Evolutionary conservation across 1,284 basidiomycete species (phyloP), one percentile per base, ranked within the genome.

Genomic region (Pterulicium gracile): DNA sequence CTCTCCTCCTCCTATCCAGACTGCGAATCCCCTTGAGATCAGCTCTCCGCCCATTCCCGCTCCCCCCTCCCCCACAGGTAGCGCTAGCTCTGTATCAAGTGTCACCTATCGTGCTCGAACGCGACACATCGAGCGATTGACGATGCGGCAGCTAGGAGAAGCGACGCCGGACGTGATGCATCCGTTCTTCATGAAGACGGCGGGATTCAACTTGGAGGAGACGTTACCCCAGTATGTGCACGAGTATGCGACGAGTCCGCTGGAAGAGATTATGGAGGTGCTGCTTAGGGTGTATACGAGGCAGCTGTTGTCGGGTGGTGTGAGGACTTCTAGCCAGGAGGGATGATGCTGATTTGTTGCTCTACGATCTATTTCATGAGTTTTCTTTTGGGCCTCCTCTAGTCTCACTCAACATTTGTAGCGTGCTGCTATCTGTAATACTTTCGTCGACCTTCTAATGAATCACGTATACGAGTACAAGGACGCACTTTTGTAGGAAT

Each of bases 111-210:
- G 63, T 46, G 70, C 72, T 3, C 67, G 68, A 10, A 62, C 64
- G 19, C 70, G 85, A 35, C 69, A 71, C 46, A 87, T 88, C 53
- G 80, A 88, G 56, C 74, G 83, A 18, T 58, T 88, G 45, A 86
- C 82, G 21, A 81, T 93, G 72, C 75, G 82, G 42, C 85, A 90
- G 58, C 67, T 93, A 5, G 90, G 90, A 24, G 86, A 91, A 59
- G 87, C 84, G 13, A 91, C 89, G 0, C 86, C 86, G 1, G 86
- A 90, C 56, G 85, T 90, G 7, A 88, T 82, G 86, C 83, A 85
- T 66, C 77, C 88, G 34, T 87, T 88, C 62, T 86, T 88, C 63
- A 82, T 82, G 75, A 87, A 88, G 56, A 85, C 79, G 56, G 81
- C 88, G 23, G 85, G 86, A 1, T 81, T 87, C 61, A 88, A 78